These are phyloP conservation scores for Fusarium haematococcum DNA, from an alignment of 2,329 filamentous ascomycete species.

Conservation along the genomic window DNA sequence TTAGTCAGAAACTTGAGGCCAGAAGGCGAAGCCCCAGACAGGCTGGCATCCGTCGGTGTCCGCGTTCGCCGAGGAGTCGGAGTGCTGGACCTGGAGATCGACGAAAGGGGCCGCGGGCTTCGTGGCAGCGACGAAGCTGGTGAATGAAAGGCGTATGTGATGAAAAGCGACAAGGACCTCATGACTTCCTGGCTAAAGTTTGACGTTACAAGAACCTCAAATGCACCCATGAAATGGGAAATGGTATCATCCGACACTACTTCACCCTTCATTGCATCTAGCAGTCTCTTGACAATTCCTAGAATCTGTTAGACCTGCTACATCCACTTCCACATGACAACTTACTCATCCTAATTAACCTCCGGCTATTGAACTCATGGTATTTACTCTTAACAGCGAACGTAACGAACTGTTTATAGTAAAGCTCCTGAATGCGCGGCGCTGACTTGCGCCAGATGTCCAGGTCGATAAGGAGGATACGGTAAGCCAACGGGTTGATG, in stretches of 20 bases:
- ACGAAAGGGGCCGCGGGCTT: slow-evolving; percentile 61
- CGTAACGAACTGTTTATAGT: slow-evolving; percentile 90
- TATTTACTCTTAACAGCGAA: slow-evolving; percentile 93
- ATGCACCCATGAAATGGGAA: slow-evolving; percentile 80
- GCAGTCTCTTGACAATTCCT: slow-evolving; percentile 90
- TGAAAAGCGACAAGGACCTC: slow-evolving; percentile 87
- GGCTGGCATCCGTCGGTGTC: slow-evolving; percentile 51
- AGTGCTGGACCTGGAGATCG: slow-evolving; percentile 55
- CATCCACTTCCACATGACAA: slow-evolving; percentile 13
- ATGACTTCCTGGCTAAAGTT: slow-evolving; percentile 88
- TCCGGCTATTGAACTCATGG: slow-evolving; percentile 89
- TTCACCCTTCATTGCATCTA: slow-evolving; percentile 92
- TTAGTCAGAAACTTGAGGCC: slow-evolving; percentile 64
- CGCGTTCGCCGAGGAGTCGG: slow-evolving; percentile 52
- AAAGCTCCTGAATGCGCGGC: slow-evolving; percentile 82
- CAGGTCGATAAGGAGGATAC: slow-evolving; percentile 89
- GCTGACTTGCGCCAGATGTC: slow-evolving; percentile 91
- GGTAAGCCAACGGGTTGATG: slow-evolving; percentile 94
- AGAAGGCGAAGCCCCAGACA: slow-evolving; percentile 45
- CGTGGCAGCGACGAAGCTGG: slow-evolving; percentile 61
- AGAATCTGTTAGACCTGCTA: slow-evolving; percentile 29
- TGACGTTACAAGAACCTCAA: slow-evolving; percentile 82
- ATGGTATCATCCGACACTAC: slow-evolving; percentile 78
- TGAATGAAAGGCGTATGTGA: slow-evolving; percentile 88
- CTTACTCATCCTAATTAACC: slow-evolving; percentile 91